These are phyloP conservation scores for Trichoderma sp. DNA, from an alignment of 2,329 filamentous ascomycete genomes.

Conservation along the genomic window DNA sequence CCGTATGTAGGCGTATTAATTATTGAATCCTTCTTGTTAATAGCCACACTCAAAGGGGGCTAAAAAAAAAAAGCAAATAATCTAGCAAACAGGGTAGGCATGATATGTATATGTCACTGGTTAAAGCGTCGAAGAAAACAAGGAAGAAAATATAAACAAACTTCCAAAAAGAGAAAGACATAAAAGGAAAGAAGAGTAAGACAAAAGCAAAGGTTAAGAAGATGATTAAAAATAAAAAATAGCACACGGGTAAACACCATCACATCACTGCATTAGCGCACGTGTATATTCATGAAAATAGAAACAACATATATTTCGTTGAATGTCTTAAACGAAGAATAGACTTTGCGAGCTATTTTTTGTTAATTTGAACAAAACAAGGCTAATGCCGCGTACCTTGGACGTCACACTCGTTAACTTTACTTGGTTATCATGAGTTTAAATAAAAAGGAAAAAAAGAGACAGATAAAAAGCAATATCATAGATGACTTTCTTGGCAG, in stretches of 20 bases:
- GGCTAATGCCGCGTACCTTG: not conserved
- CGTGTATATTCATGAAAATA: not conserved
- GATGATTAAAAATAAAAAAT: not conserved
- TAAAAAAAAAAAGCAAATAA: not conserved
- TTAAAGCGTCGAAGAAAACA: not conserved
- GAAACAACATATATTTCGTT: no score
- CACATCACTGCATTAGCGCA: not conserved
- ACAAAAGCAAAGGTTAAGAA: not conserved
- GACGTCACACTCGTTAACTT: not conserved
- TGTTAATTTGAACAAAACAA: not conserved
- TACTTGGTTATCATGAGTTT: not conserved
- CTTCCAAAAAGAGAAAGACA: not conserved
- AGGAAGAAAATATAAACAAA: not conserved
- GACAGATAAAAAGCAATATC: not conserved
- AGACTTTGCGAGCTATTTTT: not conserved
- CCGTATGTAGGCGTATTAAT: not conserved
- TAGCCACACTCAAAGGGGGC: not conserved
- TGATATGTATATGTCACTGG: not conserved
- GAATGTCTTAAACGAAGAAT: not conserved
- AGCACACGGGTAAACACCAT: not conserved
- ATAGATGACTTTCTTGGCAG: not conserved
- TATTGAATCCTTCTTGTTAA: not conserved
- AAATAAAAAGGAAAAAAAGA: not conserved
- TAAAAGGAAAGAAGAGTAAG: no score
- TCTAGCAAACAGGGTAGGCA: not conserved